Evolutionary conservation across 495 filamentous ascomycete genomes (phyloP).

Genomic region (Baudoinia panamericana): DNA sequence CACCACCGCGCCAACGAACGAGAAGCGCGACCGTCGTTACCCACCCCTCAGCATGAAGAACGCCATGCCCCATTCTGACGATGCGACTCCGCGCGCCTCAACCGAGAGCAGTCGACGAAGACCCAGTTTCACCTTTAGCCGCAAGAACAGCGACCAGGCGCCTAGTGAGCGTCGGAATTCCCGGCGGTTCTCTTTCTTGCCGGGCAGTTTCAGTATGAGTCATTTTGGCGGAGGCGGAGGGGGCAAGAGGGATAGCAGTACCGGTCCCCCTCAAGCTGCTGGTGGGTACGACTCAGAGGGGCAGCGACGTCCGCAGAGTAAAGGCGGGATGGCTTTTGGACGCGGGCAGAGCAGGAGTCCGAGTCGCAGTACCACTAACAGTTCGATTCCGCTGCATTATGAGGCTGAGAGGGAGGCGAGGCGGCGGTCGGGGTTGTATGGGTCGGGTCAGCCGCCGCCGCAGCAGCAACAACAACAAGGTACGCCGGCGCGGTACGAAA

Average conservation of each 20-base stretch:
- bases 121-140: slow-evolving; percentile 57
- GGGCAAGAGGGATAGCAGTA: slow-evolving; percentile 19
- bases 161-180: slow-evolving; percentile 37
- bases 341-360: slow-evolving; percentile 26
- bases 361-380: slow-evolving; percentile 29
- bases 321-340: slow-evolving; percentile 24
- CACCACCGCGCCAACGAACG: slow-evolving; percentile 22
- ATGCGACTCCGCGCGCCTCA: slow-evolving; percentile 53
- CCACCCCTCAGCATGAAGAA: slow-evolving; percentile 27
- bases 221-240: slow-evolving; percentile 20
- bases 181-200: slow-evolving; percentile 59
- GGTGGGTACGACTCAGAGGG: too few relatives aligned
- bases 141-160: slow-evolving; percentile 47
- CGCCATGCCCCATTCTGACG: slow-evolving; percentile 53
- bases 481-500: slow-evolving; percentile 5
- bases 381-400: slow-evolving; percentile 26
- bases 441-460: slow-evolving; percentile 12
- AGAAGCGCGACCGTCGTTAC: slow-evolving; percentile 27
- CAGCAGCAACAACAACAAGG: slow-evolving; percentile 7
- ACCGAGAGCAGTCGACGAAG: slow-evolving; percentile 72
- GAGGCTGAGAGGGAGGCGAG: slow-evolving; percentile 21
- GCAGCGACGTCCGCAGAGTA: slow-evolving; percentile 15
- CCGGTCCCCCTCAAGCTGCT: too few relatives aligned
- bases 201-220: slow-evolving; percentile 57
- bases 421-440: slow-evolving; percentile 3